Percentiles rank a stretch among this genome's conserved stretches.
Conservation (phyloP, 495 filamentous ascomycete genomes). For the Lophiostoma macrostomum region DNA sequence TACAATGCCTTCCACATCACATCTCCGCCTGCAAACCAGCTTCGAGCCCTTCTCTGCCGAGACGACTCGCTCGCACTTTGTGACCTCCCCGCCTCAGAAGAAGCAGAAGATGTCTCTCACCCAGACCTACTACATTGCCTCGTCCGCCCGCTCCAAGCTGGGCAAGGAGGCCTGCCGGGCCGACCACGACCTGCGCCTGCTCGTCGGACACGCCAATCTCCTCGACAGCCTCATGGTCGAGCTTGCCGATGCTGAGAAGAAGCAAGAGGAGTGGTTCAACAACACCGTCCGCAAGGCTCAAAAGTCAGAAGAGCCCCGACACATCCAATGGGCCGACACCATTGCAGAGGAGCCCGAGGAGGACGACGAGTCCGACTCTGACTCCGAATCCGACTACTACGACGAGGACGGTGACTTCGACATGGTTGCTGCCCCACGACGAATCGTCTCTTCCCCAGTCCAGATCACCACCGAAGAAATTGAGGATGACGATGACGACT, state of each 20-base stretch:
- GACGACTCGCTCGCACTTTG: constrained; percentile 30
- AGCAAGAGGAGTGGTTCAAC: constrained; percentile 99
- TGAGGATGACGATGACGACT: constrained; percentile 52
- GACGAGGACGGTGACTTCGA: constrained; percentile 39
- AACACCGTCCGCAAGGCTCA: constrained; percentile 76
- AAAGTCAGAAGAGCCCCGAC: constrained; percentile 56
- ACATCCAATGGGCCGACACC: constrained; percentile 85
- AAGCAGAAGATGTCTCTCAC: constrained; percentile 88
- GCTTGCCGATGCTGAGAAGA: constrained; percentile 87
- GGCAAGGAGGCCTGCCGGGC: constrained; percentile 79
- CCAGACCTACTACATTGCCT: constrained; percentile 95
- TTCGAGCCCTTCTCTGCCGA: constrained; percentile 38
- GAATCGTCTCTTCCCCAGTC: constrained; percentile 37
- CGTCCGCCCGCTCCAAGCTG: constrained; percentile 94
- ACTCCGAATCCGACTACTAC: constrained; percentile 35
- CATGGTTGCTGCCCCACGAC: constrained; percentile 39
- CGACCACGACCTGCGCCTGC: constrained; percentile 89
- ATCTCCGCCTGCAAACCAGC: constrained; percentile 31
- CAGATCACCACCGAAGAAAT: constrained; percentile 39
- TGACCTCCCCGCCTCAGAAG: constrained; percentile 44
- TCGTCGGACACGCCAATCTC: constrained; percentile 97
- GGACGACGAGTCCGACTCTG: constrained; percentile 51
- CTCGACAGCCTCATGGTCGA: constrained; percentile 95
- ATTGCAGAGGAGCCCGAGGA: constrained; percentile 69
- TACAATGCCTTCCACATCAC: constrained; percentile 34